Conservation (phyloP, 1,139 yeast genomes). For the Taiozyma sp. region DNA sequence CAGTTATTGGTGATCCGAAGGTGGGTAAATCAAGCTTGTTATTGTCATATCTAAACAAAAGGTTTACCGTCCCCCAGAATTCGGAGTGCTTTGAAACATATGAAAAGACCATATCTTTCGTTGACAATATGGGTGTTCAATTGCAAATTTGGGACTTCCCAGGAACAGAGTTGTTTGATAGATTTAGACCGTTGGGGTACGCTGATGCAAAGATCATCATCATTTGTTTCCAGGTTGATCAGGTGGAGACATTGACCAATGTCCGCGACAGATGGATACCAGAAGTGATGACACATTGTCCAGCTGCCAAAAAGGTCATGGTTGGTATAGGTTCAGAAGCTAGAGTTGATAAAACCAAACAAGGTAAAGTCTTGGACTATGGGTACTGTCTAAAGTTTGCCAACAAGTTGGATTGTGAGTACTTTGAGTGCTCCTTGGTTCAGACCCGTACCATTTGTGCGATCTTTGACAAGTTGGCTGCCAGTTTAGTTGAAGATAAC, state of each 20-base stretch:
- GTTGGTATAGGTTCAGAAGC: constrained; percentile 21
- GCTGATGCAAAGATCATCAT: constrained; percentile 64
- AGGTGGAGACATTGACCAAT: constrained; percentile 36
- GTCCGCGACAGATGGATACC: constrained; percentile 38
- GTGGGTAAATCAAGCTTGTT: constrained; percentile 24
- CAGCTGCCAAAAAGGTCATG: constrained; percentile 13
- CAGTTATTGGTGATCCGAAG: constrained; percentile 22
- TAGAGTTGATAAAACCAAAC: constrained; percentile 8
- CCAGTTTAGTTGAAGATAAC: not conserved
- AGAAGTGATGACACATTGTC: constrained; percentile 22
- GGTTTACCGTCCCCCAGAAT: constrained; percentile 4
- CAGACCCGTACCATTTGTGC: constrained; percentile 13
- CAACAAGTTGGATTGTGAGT: constrained; percentile 11
- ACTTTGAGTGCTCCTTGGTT: constrained; percentile 19
- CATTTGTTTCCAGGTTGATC: constrained; percentile 62
- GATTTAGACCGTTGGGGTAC: constrained; percentile 61
- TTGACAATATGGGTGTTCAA: constrained; percentile 8
- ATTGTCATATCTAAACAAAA: constrained; percentile 14
- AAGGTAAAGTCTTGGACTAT: constrained; percentile 8
- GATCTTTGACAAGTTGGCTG: constrained; percentile 16
- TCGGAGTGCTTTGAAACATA: constrained; percentile 19
- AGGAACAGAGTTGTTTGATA: constrained; percentile 50
- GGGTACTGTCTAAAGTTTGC: constrained; percentile 14
- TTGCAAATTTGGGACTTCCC: constrained; percentile 48
- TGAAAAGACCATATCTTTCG: constrained; percentile 25